Conservation (phyloP, 257 asterid species). For the Petunia secreta region DNA sequence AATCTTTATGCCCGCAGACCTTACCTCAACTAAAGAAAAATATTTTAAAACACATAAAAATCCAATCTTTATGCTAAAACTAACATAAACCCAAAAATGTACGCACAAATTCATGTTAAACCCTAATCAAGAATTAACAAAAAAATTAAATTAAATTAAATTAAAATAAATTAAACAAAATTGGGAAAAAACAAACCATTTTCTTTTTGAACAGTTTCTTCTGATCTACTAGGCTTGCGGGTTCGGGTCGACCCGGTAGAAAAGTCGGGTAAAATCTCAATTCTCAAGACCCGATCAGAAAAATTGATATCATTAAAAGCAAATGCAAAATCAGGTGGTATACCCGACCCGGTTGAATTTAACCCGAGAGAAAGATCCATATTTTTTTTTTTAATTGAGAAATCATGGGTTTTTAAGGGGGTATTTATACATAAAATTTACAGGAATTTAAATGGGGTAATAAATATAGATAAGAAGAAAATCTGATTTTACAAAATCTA, state of each 20-base stretch:
- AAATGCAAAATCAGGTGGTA: neutral
- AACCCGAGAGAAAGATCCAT: conserved; percentile 29
- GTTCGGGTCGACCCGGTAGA: conserved; percentile 46
- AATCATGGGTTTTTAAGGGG: neutral
- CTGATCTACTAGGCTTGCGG: conserved; percentile 73
- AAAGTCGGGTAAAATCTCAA: conserved; percentile 11
- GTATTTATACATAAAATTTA: neutral
- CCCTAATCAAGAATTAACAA: neutral
- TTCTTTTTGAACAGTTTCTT: conserved; percentile 46
- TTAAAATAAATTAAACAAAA: neutral
- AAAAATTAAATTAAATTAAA: too few species aligned
- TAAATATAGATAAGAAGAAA: neutral
- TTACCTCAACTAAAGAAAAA: too few species aligned
- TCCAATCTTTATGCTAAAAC: too few species aligned
- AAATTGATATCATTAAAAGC: neutral
- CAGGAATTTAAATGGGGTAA: neutral
- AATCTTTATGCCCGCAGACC: too few species aligned
- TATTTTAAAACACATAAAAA: too few species aligned
- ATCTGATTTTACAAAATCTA: neutral
- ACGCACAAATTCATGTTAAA: neutral
- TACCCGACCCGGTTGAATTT: conserved; percentile 33
- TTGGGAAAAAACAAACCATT: conserved; percentile 39
- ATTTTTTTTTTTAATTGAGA: neutral
- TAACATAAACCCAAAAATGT: neutral
- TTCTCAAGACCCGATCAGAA: neutral